A percentile compares a stretch with the other conserved stretches of the same genome.
These are phyloP conservation scores for Xerophyta viscosa DNA, from an alignment of 106 monocot species.

Conservation along the genomic window DNA sequence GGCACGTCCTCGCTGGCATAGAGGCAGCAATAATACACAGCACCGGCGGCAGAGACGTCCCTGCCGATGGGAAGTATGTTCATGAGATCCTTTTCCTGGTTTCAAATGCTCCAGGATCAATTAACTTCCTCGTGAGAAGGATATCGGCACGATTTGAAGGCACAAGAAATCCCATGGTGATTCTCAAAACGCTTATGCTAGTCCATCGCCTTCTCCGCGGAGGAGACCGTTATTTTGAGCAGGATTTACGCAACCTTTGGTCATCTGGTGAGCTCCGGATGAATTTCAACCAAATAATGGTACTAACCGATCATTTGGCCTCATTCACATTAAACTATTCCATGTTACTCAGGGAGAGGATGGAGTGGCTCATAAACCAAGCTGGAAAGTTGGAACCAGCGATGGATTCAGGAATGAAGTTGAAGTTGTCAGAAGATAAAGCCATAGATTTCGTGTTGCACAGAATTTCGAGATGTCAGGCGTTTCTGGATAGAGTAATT, in stretches of 20 bases:
- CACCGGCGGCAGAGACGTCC: slow-evolving; percentile 21
- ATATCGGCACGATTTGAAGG: slow-evolving; percentile 32
- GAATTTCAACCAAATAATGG: slow-evolving; percentile 16
- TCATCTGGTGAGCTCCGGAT: slow-evolving; percentile 40
- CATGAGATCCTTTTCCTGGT: slow-evolving; percentile 66
- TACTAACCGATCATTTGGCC: not conserved
- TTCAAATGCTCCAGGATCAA: slow-evolving; percentile 57
- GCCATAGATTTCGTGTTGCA: slow-evolving; percentile 8
- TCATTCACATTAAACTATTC: slow-evolving; percentile 54
- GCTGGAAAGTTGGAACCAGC: slow-evolving; percentile 58
- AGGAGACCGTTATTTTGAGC: slow-evolving; percentile 76
- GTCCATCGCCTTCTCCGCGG: slow-evolving; percentile 81
- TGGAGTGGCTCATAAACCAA: slow-evolving; percentile 60
- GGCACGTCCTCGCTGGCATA: slow-evolving; percentile 39
- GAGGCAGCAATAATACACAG: slow-evolving; percentile 28
- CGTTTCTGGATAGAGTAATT: slow-evolving; percentile 29
- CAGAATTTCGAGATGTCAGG: slow-evolving; percentile 39
- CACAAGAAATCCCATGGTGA: slow-evolving; percentile 22
- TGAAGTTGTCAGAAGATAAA: slow-evolving; percentile 11
- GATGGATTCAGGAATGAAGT: slow-evolving; percentile 1
- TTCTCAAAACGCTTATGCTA: slow-evolving; percentile 56
- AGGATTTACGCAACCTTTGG: slow-evolving; percentile 46
- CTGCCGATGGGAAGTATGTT: slow-evolving; percentile 37
- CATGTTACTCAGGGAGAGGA: slow-evolving; percentile 52
- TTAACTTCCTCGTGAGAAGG: slow-evolving; percentile 41